Conservation (phyloP, 176 grass and related monocot species). For the Hyparrhenia diplandra region DNA sequence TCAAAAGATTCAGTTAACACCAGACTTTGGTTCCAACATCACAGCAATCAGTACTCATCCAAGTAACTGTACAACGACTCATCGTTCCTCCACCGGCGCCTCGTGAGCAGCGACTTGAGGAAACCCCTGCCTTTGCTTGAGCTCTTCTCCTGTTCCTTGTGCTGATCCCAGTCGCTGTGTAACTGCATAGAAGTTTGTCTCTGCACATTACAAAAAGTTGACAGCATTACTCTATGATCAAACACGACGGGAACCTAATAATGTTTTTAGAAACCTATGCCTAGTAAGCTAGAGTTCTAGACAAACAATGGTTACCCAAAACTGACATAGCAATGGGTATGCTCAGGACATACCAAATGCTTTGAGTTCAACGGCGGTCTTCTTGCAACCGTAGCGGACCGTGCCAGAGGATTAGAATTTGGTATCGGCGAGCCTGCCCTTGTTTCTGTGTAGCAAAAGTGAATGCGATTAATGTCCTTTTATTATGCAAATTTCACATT, state of each 20-base stretch:
- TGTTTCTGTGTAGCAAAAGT: constrained; percentile 51
- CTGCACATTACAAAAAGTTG: constrained; percentile 24
- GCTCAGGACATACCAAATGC: constrained; percentile 34
- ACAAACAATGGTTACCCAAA: not conserved
- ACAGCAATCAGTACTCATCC: constrained; percentile 65
- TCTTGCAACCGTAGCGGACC: constrained; percentile 53
- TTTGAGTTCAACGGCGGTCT: constrained; percentile 46
- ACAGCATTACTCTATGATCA: not conserved
- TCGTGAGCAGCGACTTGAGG: constrained; percentile 73
- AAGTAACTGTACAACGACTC: constrained; percentile 92
- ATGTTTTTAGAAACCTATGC: not conserved
- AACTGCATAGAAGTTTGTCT: constrained; percentile 51
- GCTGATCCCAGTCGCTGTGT: constrained; percentile 38
- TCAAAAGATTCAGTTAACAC: not conserved
- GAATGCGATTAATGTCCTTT: not conserved
- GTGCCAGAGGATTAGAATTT: constrained; percentile 53
- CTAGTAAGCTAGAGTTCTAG: not conserved
- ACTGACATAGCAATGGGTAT: not conserved
- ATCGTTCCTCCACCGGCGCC: constrained; percentile 69
- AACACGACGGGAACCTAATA: not conserved
- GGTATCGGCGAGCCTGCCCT: constrained; percentile 54
- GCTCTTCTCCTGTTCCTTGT: constrained; percentile 51
- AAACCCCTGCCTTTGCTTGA: constrained; percentile 70
- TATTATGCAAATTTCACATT: constrained; percentile 6
- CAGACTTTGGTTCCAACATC: not conserved